phyloP scores from a whole-genome alignment of 2,329 filamentous ascomycete species.

The Ceratocystis albifundus region DNA sequence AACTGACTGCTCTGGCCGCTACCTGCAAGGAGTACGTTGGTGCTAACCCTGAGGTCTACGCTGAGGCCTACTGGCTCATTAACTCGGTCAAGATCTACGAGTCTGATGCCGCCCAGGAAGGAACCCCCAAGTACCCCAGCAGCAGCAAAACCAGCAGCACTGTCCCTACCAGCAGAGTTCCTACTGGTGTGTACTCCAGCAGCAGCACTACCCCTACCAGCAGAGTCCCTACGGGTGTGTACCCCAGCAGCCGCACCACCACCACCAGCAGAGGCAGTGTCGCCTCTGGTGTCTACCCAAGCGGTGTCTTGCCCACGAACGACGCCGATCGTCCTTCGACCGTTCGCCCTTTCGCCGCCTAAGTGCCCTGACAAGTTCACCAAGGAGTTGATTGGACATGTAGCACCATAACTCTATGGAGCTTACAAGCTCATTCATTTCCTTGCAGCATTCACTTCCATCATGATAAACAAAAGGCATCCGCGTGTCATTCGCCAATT shows the following conservation, averaged over 20 bases:
- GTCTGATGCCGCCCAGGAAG: too few species aligned
- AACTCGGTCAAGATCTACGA: slow-evolving; percentile 54
- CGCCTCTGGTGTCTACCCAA: too few species aligned
- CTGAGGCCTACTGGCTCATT: slow-evolving; percentile 65
- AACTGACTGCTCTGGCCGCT: slow-evolving; percentile 48
- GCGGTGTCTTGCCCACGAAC: too few species aligned
- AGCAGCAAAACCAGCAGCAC: too few species aligned
- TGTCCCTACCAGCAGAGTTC: too few species aligned
- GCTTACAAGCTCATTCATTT: neutral
- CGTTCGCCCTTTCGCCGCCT: slow-evolving; percentile 15
- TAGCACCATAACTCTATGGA: neutral
- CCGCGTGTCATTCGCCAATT: neutral
- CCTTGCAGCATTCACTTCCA: neutral
- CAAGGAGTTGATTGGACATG: neutral
- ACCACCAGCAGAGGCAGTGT: neutral
- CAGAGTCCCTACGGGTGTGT: too few species aligned
- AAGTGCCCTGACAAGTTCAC: neutral
- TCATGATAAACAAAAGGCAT: neutral
- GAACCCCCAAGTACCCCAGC: too few species aligned
- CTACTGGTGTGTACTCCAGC: too few species aligned
- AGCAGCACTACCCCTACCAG: too few species aligned
- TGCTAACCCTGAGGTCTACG: slow-evolving; percentile 57
- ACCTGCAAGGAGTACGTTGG: slow-evolving; percentile 64
- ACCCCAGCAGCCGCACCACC: neutral
- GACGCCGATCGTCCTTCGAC: neutral